phyloP scores from a whole-genome alignment of 352 stramenopile species.

The Pythium sp. region DNA sequence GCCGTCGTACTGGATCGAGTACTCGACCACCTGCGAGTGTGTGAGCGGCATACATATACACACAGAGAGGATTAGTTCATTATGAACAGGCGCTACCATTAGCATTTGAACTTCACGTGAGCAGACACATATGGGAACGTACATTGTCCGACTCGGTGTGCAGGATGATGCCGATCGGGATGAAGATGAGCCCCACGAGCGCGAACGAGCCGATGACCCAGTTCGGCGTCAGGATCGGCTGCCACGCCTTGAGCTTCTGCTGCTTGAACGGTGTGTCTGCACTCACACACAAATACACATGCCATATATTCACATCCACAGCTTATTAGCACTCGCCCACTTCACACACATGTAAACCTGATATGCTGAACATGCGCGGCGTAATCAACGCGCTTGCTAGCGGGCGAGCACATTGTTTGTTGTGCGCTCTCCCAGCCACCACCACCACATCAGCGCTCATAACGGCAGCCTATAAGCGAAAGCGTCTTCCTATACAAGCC shows the following conservation, averaged over 20 bases:
- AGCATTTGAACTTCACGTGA: not conserved
- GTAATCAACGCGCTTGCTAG: not conserved
- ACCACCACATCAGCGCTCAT: not conserved
- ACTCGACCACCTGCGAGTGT: slow-evolving; percentile 73
- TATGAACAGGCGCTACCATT: not conserved
- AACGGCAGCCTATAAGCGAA: not conserved
- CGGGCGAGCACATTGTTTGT: not conserved
- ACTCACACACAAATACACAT: not conserved
- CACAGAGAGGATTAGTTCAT: not conserved
- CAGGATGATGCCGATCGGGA: slow-evolving; percentile 92
- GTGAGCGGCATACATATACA: not conserved
- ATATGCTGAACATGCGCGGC: not conserved
- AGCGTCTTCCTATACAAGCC: not conserved
- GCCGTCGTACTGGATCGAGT: slow-evolving; percentile 88
- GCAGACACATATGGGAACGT: slow-evolving; percentile 3
- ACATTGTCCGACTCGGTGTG: slow-evolving; percentile 86
- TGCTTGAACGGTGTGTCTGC: slow-evolving; percentile 88
- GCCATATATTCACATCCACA: no score
- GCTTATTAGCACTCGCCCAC: no score
- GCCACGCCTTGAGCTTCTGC: slow-evolving; percentile 92
- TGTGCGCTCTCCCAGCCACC: not conserved
- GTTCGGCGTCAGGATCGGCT: slow-evolving; percentile 95
- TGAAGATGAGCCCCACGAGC: slow-evolving; percentile 93
- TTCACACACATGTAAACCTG: not conserved
- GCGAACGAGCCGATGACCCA: slow-evolving; percentile 95